Percentiles rank a stretch among this genome's conserved stretches.
Evolutionary conservation across 1,139 yeast genomes (phyloP).

Genomic region (Blastobotrys elegans): DNA sequence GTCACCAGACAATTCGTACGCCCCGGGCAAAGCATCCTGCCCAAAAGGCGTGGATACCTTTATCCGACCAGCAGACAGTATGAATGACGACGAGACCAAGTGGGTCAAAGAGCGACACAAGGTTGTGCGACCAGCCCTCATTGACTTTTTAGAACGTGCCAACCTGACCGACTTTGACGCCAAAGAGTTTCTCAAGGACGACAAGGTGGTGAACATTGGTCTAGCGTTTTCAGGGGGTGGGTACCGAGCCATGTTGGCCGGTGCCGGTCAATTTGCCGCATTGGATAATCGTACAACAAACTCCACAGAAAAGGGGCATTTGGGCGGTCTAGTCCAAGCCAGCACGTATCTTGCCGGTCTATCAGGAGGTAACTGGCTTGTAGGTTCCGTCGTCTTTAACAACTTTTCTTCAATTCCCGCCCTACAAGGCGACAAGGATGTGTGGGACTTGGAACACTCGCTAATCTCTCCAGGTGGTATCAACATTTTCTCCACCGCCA

Average conservation of each 20-base stretch:
- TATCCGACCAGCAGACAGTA: conserved; percentile 21
- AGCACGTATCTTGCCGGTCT: conserved; percentile 79
- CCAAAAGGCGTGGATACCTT: conserved; percentile 21
- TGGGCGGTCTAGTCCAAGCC: conserved; percentile 79
- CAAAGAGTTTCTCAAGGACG: conserved; percentile 41
- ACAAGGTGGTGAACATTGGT: conserved; percentile 50
- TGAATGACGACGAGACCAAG: conserved; percentile 22
- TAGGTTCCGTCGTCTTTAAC: conserved; percentile 76
- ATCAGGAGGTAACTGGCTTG: conserved; percentile 87
- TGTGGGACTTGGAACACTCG: conserved; percentile 62
- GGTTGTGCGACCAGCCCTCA: conserved; percentile 49
- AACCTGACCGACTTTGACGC: conserved; percentile 58
- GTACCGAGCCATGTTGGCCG: conserved; percentile 81
- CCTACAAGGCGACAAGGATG: conserved; percentile 56
- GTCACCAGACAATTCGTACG: conserved; percentile 25
- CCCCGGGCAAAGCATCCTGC: conserved; percentile 28
- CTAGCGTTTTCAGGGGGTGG: conserved; percentile 90
- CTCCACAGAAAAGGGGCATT: conserved; percentile 45
- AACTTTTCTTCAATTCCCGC: conserved; percentile 73
- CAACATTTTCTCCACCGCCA: conserved; percentile 58
- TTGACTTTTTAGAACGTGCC: conserved; percentile 51
- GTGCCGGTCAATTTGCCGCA: conserved; percentile 85
- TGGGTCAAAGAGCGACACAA: conserved; percentile 41
- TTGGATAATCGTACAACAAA: conserved; percentile 61
- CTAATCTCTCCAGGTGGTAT: conserved; percentile 67